Evolutionary conservation across 169 alveolate species (phyloP).

Genomic region (Sarcocystis neurona): DNA sequence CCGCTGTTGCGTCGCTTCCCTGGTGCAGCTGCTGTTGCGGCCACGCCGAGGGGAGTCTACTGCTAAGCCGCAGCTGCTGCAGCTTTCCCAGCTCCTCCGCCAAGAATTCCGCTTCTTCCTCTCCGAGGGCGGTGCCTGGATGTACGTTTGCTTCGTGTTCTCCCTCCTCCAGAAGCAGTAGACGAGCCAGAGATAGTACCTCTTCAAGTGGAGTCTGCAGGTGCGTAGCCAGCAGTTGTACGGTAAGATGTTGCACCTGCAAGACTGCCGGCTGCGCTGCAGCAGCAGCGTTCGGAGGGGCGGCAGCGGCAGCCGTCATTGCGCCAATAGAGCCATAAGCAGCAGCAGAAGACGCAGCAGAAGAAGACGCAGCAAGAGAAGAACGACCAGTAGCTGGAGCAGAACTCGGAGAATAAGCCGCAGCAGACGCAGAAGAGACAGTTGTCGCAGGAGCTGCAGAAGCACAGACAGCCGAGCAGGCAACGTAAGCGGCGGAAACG

Average conservation of each 20-base stretch:
- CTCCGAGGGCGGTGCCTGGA: not conserved
- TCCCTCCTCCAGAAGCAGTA: not conserved
- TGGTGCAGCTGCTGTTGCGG: conserved; percentile 17
- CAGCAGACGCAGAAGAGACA: too few relatives aligned
- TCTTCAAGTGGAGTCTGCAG: not conserved
- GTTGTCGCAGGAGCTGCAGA: too few relatives aligned
- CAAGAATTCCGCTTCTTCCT: conserved; percentile 50
- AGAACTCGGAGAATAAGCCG: too few relatives aligned
- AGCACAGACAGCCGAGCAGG: not conserved
- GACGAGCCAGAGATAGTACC: not conserved
- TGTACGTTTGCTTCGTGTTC: not conserved
- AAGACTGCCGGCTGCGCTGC: not conserved
- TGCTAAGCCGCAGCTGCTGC: not conserved
- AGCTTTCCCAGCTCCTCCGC: conserved; percentile 35
- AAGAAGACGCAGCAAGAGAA: too few relatives aligned
- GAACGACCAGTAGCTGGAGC: too few relatives aligned
- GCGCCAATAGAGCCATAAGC: too few relatives aligned
- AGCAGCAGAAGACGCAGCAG: too few relatives aligned
- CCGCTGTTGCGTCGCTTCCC: not conserved
- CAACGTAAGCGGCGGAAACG: not conserved
- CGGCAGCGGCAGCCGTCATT: too few relatives aligned
- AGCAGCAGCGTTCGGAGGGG: too few relatives aligned
- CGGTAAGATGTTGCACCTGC: not conserved
- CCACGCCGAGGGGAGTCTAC: not conserved
- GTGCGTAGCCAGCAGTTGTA: conserved; percentile 17